phyloP scores from a whole-genome alignment of 148 eudicot genomes.

The Fagopyrum homotropicum region DNA sequence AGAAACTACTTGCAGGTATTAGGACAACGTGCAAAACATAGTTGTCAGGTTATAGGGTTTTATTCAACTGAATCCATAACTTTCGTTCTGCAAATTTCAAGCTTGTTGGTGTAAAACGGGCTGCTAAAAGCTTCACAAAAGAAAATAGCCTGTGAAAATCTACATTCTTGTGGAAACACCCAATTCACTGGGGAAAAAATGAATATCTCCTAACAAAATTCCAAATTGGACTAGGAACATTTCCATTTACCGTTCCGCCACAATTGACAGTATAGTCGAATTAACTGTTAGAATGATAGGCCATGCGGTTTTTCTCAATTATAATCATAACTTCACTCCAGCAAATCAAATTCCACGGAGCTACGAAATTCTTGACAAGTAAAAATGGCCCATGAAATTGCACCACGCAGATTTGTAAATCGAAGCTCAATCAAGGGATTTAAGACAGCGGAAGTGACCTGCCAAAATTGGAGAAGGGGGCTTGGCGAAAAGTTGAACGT shows the following conservation, averaged over 20 bases:
- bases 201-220: background rate
- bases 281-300: too few relatives aligned
- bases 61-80: background rate
- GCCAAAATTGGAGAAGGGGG: constrained; percentile 81
- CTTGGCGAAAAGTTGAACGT: constrained; percentile 54
- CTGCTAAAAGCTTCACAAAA: background rate
- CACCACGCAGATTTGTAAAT: background rate
- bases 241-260: background rate
- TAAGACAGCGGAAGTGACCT: constrained; percentile 29
- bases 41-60: background rate
- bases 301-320: too few relatives aligned
- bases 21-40: too few relatives aligned
- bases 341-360: too few relatives aligned
- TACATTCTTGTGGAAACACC: background rate
- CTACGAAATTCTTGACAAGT: too few relatives aligned
- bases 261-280: background rate
- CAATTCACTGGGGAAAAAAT: background rate
- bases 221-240: background rate
- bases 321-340: too few relatives aligned
- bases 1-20: background rate
- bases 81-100: background rate
- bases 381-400: background rate
- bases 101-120: background rate
- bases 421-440: background rate
- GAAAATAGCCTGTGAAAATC: background rate